A percentile compares a stretch with the other conserved stretches of the same genome.
Conservation (phyloP, 148 eudicot genomes). For the Talinum fruticosum region DNA sequence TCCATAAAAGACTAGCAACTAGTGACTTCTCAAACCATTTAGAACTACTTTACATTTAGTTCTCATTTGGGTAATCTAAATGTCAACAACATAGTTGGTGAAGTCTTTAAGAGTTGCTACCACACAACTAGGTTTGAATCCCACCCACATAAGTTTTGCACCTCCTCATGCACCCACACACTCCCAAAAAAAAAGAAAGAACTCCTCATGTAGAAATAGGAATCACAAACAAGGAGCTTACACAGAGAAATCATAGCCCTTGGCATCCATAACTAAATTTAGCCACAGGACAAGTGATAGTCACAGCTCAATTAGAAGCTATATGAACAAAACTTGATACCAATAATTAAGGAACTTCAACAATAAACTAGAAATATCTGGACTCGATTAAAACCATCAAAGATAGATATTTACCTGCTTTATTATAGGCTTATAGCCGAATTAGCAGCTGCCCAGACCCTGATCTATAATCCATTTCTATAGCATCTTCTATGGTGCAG, state of each 20-base stretch:
- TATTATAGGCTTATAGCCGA: no score
- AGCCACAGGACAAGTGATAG: not conserved
- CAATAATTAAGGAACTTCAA: not conserved
- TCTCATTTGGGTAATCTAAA: no score
- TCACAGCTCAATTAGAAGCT: not conserved
- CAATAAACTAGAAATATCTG: not conserved
- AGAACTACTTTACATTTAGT: not conserved
- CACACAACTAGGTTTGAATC: no score
- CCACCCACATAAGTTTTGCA: no score
- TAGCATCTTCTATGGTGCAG: not conserved
- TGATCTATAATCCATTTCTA: no score
- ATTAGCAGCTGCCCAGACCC: no score
- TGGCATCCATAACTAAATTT: not conserved
- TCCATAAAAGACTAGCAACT: not conserved
- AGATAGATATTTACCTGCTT: not conserved
- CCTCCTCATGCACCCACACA: not conserved
- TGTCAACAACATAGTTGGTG: no score
- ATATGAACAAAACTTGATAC: not conserved
- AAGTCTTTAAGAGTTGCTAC: no score
- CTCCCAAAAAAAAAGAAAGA: no score
- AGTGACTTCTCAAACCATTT: not conserved
- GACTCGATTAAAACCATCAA: not conserved
- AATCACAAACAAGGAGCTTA: no score
- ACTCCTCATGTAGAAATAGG: no score
- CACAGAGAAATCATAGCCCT: no score